Percentiles rank a stretch among this genome's conserved stretches.
phyloP scores from a whole-genome alignment of 2,329 filamentous ascomycete species.

The Diaporthe nobilis region DNA sequence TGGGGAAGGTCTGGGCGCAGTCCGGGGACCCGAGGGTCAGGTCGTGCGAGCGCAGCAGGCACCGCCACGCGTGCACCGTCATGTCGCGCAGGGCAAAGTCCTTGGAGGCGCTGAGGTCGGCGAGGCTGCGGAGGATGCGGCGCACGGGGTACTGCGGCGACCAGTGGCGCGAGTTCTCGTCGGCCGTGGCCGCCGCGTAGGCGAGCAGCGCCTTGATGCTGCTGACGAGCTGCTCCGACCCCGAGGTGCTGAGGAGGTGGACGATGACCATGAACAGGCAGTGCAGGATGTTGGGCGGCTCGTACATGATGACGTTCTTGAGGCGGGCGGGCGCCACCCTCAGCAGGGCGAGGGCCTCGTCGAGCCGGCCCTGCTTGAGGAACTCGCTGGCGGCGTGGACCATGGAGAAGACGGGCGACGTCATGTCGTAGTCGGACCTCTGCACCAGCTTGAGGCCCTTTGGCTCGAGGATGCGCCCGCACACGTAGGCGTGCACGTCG shows the following conservation, averaged over 20 bases:
- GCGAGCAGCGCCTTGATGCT: conserved; percentile 35
- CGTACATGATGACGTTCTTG: conserved; percentile 30
- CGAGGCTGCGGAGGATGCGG: conserved; percentile 34
- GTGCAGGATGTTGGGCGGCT: conserved; percentile 34
- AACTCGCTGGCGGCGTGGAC: conserved; percentile 36
- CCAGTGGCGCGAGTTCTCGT: conserved; percentile 34
- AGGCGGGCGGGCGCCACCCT: conserved; percentile 32
- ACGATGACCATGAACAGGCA: conserved; percentile 39
- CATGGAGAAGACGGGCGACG: conserved; percentile 30
- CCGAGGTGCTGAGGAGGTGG: conserved; percentile 32
- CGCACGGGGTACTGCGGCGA: conserved; percentile 37
- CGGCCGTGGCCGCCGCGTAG: conserved; percentile 34
- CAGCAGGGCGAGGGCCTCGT: conserved; percentile 38
- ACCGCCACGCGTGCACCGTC: conserved; percentile 34
- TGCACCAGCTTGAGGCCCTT: conserved; percentile 8
- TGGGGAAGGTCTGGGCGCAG: conserved; percentile 30
- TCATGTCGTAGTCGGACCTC: conserved; percentile 9
- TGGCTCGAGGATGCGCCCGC: conserved; percentile 24
- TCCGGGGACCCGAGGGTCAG: conserved; percentile 7
- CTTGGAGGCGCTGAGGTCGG: conserved; percentile 16
- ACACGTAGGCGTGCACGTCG: conserved; percentile 40
- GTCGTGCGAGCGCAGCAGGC: conserved; percentile 38
- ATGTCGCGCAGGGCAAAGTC: conserved; percentile 36
- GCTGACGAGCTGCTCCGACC: conserved; percentile 19
- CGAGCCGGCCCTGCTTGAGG: conserved; percentile 31